phyloP scores from a whole-genome alignment of 352 stramenopile species.

The Phytophthora fragariae region DNA sequence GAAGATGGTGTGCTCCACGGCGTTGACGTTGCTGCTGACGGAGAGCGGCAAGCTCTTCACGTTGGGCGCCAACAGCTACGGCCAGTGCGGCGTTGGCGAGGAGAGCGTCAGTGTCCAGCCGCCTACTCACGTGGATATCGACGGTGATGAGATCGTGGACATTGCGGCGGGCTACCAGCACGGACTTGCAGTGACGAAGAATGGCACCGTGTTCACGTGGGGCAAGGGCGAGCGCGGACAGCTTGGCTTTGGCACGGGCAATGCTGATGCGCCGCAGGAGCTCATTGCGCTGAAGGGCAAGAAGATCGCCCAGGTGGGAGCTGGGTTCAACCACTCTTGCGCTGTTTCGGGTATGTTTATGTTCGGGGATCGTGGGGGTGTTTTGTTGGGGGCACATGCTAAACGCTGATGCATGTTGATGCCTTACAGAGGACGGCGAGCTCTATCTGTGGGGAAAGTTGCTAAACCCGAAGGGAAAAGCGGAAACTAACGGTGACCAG shows the following conservation, averaged over 20 bases:
- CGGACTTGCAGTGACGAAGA: constrained; percentile 69
- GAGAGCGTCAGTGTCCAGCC: constrained; percentile 68
- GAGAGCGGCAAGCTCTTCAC: constrained; percentile 85
- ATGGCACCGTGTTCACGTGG: constrained; percentile 81
- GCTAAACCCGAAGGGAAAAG: constrained; percentile 71
- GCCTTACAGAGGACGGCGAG: constrained; percentile 66
- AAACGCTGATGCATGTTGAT: constrained; percentile 8
- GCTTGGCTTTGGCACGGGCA: constrained; percentile 82
- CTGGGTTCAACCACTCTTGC: constrained; percentile 87
- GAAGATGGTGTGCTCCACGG: constrained; percentile 88
- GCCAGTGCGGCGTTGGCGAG: constrained; percentile 76
- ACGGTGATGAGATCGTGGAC: constrained; percentile 73
- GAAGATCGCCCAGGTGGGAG: constrained; percentile 65
- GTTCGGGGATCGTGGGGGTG: not conserved
- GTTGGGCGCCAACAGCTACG: constrained; percentile 80
- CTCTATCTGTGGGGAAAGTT: constrained; percentile 90
- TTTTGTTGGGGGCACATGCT: not conserved
- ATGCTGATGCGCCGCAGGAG: constrained; percentile 75
- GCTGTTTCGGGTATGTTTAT: constrained; percentile 55
- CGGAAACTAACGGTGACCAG: constrained; percentile 71
- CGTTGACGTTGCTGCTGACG: constrained; percentile 77
- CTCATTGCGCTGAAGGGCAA: constrained; percentile 82
- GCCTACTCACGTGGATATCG: constrained; percentile 67
- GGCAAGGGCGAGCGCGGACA: constrained; percentile 87
- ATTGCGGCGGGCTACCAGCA: constrained; percentile 85